Evolutionary conservation across 208 protist species (phyloP).

Genomic region (Acanthamoeba sp.): DNA sequence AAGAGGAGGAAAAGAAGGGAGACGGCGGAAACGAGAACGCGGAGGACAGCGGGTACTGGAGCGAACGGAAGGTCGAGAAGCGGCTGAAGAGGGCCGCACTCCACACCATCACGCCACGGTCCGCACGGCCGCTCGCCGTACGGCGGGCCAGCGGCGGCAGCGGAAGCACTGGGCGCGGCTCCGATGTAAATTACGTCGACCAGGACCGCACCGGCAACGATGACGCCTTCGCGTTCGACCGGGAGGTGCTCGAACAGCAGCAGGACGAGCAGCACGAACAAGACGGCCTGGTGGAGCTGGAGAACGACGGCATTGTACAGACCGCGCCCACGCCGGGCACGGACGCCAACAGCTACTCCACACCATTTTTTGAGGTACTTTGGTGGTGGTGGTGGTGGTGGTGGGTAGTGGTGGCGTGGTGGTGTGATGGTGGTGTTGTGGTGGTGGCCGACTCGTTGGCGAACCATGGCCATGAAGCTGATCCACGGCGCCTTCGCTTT

Average conservation of each 20-base stretch:
- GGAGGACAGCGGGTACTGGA: conserved; percentile 19
- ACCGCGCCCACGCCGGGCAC: neutral
- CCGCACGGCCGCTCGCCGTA: neutral
- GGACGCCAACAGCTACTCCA: neutral
- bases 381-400: neutral
- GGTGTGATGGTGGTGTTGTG: neutral
- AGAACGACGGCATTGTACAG: neutral
- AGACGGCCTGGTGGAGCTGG: neutral
- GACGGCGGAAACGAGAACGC: neutral
- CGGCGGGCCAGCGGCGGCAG: neutral
- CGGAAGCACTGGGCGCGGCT: neutral
- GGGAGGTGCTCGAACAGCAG: neutral
- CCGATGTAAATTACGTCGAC: conserved; percentile 7
- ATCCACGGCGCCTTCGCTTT: too few relatives aligned
- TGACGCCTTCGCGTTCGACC: neutral
- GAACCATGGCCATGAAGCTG: too few relatives aligned
- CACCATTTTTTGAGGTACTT: neutral
- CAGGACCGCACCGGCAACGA: neutral
- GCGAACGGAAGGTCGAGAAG: conserved; percentile 12
- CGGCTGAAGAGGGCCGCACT: neutral
- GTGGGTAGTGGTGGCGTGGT: neutral
- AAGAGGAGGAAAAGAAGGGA: neutral
- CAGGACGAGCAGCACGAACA: neutral
- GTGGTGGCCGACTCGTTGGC: neutral
- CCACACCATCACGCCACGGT: neutral